Base-by-base conservation (phyloP, 2,329 filamentous ascomycete genomes). In the Xylariales sp. region DNA sequence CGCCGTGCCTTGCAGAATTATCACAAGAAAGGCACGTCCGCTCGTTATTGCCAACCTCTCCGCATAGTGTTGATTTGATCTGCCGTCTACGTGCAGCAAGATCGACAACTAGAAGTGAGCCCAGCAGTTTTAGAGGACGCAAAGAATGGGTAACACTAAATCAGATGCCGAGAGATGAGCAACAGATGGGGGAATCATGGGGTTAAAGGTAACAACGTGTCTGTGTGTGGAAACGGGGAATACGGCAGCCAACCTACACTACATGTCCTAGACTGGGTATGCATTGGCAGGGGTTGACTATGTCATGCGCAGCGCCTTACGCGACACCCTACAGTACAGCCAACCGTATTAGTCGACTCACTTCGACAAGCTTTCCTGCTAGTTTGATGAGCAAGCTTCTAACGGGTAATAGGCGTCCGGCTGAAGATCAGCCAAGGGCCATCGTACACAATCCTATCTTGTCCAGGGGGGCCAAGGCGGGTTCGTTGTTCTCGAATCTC, bases 61-160 rank as follows among this genome's bases (percentile, higher is more conserved):
- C 24, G n/a, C 29, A 32, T 32, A 32, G 29, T 32, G 29, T 15
- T n/a, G n/a, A n/a, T n/a, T 7, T 32, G 29, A 32, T 10, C 8
- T 7, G 15, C 15, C 29, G 15, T 16, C 29, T 7, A 32, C 9
- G 29, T 32, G 29, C 29, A 32, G 29, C 29, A 10, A 15, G 15
- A 32, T 32, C 29, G 29, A 16, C 29, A 15, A 16, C 29, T 8
- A n/a, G 8, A 27, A 27, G 24, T 8, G 24, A 8, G 24, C 24
- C 24, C 24, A 27, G 24, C 8, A 27, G 24, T n/a, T 27, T 27
- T 8, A n/a, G 27, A 29, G 14, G 18, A 14, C 4, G 16, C 29
- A 29, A 27, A 24, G 31, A 39, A 39, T 8, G 36, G 36, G 36
- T 39, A 27, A 39, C 36, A 39, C 36, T 39, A n/a, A 27, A 31